phyloP scores from a whole-genome alignment of 306 rosid genomes.

The Glycine latifolia region DNA sequence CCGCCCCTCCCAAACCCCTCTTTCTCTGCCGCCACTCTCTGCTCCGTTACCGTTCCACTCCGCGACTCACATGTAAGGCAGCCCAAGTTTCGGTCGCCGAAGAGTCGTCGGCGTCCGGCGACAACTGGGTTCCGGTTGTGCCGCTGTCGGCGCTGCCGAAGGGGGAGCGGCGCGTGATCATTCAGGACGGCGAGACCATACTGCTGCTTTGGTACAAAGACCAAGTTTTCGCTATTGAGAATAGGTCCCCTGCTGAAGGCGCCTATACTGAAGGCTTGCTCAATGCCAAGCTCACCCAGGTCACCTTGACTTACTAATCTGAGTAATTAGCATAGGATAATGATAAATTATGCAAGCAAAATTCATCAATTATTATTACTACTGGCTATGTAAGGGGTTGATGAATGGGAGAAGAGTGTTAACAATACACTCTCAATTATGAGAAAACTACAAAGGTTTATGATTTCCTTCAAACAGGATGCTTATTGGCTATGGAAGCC shows the following conservation, averaged over 20 bases:
- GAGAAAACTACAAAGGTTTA: no score
- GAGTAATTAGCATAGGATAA: no score
- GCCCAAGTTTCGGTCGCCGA: constrained; percentile 72
- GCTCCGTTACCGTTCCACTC: not conserved
- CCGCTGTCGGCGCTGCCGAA: constrained; percentile 85
- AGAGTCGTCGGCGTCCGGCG: constrained; percentile 66
- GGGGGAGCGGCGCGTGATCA: constrained; percentile 92
- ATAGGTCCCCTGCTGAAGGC: constrained; percentile 96
- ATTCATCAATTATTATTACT: no score
- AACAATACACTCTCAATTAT: no score
- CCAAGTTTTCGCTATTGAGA: constrained; percentile 80
- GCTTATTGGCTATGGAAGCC: no score
- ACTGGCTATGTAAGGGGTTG: no score
- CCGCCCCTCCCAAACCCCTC: constrained; percentile 25
- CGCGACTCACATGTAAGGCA: constrained; percentile 60
- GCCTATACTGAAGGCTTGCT: constrained; percentile 88
- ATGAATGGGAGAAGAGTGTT: no score
- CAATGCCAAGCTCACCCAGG: constrained; percentile 97
- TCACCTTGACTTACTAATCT: not conserved
- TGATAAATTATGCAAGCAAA: no score
- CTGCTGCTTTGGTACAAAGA: constrained; percentile 87
- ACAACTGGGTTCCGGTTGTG: constrained; percentile 92
- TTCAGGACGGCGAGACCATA: constrained; percentile 77
- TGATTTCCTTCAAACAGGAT: no score
- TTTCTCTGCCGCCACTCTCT: constrained; percentile 14